These are phyloP conservation scores for Trametes versicolor DNA, from an alignment of 1,284 basidiomycete genomes.

Conservation along the genomic window DNA sequence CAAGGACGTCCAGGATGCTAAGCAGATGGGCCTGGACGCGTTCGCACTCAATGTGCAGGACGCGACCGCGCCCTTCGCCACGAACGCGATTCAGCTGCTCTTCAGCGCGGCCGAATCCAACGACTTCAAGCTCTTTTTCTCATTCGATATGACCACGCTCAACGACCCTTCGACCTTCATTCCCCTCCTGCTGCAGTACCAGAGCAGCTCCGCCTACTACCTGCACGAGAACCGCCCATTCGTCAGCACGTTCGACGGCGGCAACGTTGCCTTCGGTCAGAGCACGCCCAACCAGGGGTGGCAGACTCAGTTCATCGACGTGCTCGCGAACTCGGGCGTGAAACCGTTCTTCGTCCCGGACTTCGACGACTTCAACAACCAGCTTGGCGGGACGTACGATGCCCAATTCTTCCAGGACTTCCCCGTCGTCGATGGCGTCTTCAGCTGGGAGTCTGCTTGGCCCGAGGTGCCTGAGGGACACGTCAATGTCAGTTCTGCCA, in stretches of 20 bases:
- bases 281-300: conserved; percentile 26
- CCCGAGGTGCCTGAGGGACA: conserved; percentile 24
- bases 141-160: conserved; percentile 73
- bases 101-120: conserved; percentile 28
- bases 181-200: conserved; percentile 28
- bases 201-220: conserved; percentile 28
- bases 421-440: conserved; percentile 26
- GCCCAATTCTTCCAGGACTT: conserved; percentile 24
- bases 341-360: conserved; percentile 30
- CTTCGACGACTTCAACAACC: conserved; percentile 25
- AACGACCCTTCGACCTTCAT: conserved; percentile 27
- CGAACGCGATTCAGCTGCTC: conserved; percentile 20
- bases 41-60: conserved; percentile 32
- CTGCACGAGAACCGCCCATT: conserved; percentile 26
- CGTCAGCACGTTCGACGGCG: conserved; percentile 32
- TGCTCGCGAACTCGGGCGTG: conserved; percentile 20
- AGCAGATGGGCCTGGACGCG: conserved; percentile 25
- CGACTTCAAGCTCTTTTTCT: conserved; percentile 81
- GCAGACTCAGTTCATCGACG: conserved; percentile 28
- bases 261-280: conserved; percentile 21
- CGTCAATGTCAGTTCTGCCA: conserved; percentile 27
- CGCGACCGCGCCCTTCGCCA: conserved; percentile 12
- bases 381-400: conserved; percentile 24
- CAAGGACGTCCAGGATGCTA: conserved; percentile 28
- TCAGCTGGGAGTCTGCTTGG: conserved; percentile 32